Evolutionary conservation across 2,329 filamentous ascomycete species (phyloP), one percentile per base, ranked within the genome.

Genomic region (Metarhizium guizhouense): DNA sequence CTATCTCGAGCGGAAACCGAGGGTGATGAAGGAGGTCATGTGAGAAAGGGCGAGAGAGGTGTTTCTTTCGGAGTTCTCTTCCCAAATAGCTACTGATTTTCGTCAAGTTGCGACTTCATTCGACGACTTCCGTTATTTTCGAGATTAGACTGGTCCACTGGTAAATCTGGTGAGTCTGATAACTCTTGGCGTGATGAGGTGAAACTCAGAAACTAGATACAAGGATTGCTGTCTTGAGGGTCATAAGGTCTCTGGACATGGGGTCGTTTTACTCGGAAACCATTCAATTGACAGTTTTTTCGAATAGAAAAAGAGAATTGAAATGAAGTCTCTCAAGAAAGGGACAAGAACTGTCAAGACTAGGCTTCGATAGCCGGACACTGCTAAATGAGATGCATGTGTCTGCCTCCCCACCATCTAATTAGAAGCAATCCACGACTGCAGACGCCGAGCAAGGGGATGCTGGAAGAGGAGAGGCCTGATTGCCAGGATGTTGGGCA

Each of bases 361-460:
- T 29, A 20, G 45, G 25, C 2, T 6, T 48, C 25, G 45, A 16
- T 20, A 6, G 57, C 52, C 6, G 52, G 43, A 10, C 4, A n/a
- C 25, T 30, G 29, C 6, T 6, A 45, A 55, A 50, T 43, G 52
- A 54, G 51, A 30, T 53, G 47, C 29, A 47, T 53, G 54, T 49
- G 53, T 45, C 20, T 30, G 45, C 30, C 59, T 57, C 54, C 53
- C 60, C 58, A 61, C 61, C 53, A 47, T 54, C 55, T 58, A 63
- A 61, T 64, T 59, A 62, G 56, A 54, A 54, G 61, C 54, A 60
- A 59, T 59, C 58, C 60, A 56, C 56, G 58, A 52, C 60, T 61
- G 62, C 58, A 49, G 60, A 61, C 52, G 58, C 56, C 56, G 51
- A 55, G 54, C 59, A 18, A 54, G 59, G 57, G 57, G 52, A 47